Conservation (phyloP, 2,329 filamentous ascomycete species). For the Colletotrichum kahawae region DNA sequence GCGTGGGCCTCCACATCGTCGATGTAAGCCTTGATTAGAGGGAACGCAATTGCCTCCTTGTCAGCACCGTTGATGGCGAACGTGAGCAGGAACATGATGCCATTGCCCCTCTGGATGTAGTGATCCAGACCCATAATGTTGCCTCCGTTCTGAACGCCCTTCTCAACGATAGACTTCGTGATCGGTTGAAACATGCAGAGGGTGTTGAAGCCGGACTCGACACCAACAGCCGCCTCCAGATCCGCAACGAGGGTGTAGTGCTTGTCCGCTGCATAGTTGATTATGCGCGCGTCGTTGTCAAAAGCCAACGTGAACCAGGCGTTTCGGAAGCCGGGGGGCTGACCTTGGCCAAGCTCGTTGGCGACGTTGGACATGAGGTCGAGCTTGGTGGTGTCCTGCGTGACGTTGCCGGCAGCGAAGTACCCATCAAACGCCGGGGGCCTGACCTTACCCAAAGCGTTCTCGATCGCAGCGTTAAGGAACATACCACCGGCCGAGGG, state of each 20-base stretch:
- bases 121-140: constrained; percentile 39
- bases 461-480: constrained; percentile 35
- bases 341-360: constrained; percentile 32
- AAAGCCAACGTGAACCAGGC: constrained; percentile 41
- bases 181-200: constrained; percentile 39
- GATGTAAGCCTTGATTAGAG: constrained; percentile 37
- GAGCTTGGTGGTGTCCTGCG: constrained; percentile 31
- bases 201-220: constrained; percentile 30
- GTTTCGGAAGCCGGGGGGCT: constrained; percentile 34
- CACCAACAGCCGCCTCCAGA: constrained; percentile 28
- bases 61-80: constrained; percentile 37
- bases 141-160: constrained; percentile 34
- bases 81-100: constrained; percentile 36
- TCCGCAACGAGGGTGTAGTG: constrained; percentile 32
- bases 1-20: constrained; percentile 33
- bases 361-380: constrained; percentile 33
- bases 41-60: constrained; percentile 36
- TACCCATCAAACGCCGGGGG: constrained; percentile 34
- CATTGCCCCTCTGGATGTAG: constrained; percentile 29
- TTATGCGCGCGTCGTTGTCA: constrained; percentile 39
- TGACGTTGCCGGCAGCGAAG: constrained; percentile 26
- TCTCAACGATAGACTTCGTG: constrained; percentile 32
- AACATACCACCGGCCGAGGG: constrained; percentile 33
- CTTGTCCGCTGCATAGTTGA: constrained; percentile 35
- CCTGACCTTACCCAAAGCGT: constrained; percentile 30